Conservation (phyloP, 371 early-diverging fungal species). For the Mortierella sp. region DNA sequence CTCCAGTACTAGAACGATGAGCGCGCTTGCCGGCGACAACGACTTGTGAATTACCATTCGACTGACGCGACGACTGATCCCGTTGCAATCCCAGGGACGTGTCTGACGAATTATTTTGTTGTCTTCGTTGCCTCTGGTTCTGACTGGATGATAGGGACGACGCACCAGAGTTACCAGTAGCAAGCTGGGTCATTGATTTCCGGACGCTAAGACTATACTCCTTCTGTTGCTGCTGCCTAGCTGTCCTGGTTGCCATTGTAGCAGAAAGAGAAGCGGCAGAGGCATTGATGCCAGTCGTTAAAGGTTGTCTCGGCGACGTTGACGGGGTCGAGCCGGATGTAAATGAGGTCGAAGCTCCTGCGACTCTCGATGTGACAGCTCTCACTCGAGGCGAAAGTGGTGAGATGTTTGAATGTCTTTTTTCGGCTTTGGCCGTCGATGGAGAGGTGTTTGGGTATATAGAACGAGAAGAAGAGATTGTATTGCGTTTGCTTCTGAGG, state of each 20-base stretch:
- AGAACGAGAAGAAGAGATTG: conserved; percentile 29
- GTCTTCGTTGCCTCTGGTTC: conserved; percentile 7
- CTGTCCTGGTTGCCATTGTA: conserved; percentile 10
- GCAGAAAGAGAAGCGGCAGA: background rate
- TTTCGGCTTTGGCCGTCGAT: conserved; percentile 4
- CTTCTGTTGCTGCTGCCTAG: conserved; percentile 34
- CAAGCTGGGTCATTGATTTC: conserved; percentile 28
- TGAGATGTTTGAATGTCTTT: conserved; percentile 37
- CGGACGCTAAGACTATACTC: conserved; percentile 25
- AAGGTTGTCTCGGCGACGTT: conserved; percentile 31
- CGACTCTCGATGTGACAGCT: conserved; percentile 13
- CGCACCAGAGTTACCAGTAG: conserved; percentile 12
- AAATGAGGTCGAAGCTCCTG: conserved; percentile 19
- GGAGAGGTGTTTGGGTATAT: conserved; percentile 39
- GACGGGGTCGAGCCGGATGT: conserved; percentile 43
- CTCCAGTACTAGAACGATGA: conserved; percentile 21
- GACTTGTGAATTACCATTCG: background rate
- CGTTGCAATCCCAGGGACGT: background rate
- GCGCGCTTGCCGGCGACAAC: no score
- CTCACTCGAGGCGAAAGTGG: conserved; percentile 20
- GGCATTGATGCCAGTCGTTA: background rate
- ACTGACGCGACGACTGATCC: background rate
- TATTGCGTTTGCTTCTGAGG: conserved; percentile 40
- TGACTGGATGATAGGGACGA: conserved; percentile 3
- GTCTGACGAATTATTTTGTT: background rate